A percentile compares a stretch with the other conserved stretches of the same genome.
Conservation (phyloP, 2,329 filamentous ascomycete genomes). For the Claviceps pazoutovae region DNA sequence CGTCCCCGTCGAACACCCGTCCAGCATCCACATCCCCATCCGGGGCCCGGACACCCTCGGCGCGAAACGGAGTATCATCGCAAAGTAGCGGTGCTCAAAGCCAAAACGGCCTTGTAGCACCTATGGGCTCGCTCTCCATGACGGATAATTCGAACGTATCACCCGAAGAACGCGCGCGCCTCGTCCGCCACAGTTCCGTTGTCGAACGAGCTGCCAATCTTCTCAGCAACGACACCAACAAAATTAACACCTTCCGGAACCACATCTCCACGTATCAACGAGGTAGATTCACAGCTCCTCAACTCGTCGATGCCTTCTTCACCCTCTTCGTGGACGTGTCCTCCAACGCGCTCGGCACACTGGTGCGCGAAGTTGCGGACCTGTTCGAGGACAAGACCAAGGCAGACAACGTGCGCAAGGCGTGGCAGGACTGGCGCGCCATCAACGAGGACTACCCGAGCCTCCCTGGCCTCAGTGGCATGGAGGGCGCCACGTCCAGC, state of each 20-base stretch:
- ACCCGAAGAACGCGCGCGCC: constrained; percentile 68
- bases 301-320: constrained; percentile 80
- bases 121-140: constrained; percentile 39
- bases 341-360: constrained; percentile 68
- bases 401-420: constrained; percentile 57
- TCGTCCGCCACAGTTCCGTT: constrained; percentile 68
- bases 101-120: constrained; percentile 12
- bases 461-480: constrained; percentile 60
- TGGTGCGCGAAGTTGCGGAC: constrained; percentile 83
- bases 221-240: constrained; percentile 60
- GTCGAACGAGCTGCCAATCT: constrained; percentile 74
- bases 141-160: constrained; percentile 40
- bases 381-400: constrained; percentile 77
- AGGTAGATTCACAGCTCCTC: constrained; percentile 52
- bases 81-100: background rate
- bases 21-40: constrained; percentile 2
- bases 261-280: constrained; percentile 68
- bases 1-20: constrained; percentile 8
- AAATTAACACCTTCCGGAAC: constrained; percentile 63
- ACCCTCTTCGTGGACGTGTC: constrained; percentile 67
- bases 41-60: constrained; percentile 7
- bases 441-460: constrained; percentile 94
- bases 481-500: constrained; percentile 45
- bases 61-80: constrained; percentile 7
- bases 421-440: constrained; percentile 91